phyloP scores from a whole-genome alignment of 805 yeast species.

The Ogataea ramenticola region DNA sequence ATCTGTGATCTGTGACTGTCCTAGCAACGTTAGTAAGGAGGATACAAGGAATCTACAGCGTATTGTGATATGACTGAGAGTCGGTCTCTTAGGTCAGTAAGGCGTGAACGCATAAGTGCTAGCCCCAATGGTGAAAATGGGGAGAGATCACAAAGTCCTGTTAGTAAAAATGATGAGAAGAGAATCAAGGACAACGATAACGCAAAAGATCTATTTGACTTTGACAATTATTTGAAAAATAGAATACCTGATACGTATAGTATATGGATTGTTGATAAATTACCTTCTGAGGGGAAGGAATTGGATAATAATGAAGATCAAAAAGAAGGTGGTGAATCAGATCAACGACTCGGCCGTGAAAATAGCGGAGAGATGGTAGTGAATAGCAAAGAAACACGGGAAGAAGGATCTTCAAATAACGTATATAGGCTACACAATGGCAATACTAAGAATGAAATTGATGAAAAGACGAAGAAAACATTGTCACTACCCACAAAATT shows the following conservation, averaged over 20 bases:
- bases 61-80: neutral
- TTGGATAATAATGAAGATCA: neutral
- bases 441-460: neutral
- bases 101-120: neutral
- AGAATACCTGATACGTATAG: constrained; percentile 18
- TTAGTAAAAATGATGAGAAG: neutral
- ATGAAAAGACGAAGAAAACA: neutral
- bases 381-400: neutral
- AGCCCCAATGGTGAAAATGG: neutral
- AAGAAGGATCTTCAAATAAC: neutral
- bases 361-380: constrained; percentile 1
- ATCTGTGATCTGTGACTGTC: too few relatives aligned
- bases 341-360: neutral
- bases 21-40: too few relatives aligned
- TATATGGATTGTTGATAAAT: constrained; percentile 9
- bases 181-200: neutral
- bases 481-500: neutral
- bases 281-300: neutral
- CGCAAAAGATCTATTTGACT: constrained; percentile 24
- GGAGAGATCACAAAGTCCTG: neutral
- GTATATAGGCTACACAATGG: too few relatives aligned
- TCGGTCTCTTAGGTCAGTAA: neutral
- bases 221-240: constrained; percentile 22
- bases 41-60: too few relatives aligned
- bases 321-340: neutral